These are phyloP conservation scores for Fusarium sp. DNA, from an alignment of 2,329 filamentous ascomycete genomes.

Conservation along the genomic window DNA sequence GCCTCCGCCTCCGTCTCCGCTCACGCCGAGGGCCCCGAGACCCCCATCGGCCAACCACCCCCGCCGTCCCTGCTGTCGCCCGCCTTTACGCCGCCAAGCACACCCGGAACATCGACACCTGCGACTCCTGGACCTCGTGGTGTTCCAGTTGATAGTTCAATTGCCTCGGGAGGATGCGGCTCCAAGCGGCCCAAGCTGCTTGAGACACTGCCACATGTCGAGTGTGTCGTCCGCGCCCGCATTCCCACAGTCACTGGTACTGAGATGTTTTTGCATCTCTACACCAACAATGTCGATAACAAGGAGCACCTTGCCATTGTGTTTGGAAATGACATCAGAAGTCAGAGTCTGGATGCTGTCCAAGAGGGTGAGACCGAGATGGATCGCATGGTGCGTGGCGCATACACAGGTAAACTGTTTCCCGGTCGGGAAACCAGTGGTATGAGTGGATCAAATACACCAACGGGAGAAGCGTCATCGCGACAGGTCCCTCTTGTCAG, in stretches of 20 bases:
- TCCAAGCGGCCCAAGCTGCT: slow-evolving; percentile 78
- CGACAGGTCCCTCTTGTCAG: slow-evolving; percentile 76
- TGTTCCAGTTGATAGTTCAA: slow-evolving; percentile 70
- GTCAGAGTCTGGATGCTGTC: slow-evolving; percentile 76
- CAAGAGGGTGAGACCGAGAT: slow-evolving; percentile 84
- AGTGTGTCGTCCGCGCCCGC: slow-evolving; percentile 92
- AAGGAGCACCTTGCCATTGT: slow-evolving; percentile 99
- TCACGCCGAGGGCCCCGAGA: slow-evolving; percentile 30
- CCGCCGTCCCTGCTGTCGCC: slow-evolving; percentile 85
- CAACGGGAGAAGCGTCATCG: slow-evolving; percentile 23
- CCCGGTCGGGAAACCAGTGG: slow-evolving; percentile 86
- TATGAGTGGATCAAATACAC: slow-evolving; percentile 57
- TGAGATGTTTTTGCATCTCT: slow-evolving; percentile 97
- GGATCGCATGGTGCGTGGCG: slow-evolving; percentile 93
- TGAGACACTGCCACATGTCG: slow-evolving; percentile 82
- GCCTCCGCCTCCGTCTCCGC: slow-evolving; percentile 27
- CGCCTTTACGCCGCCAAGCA: slow-evolving; percentile 81
- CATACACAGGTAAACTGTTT: slow-evolving; percentile 88
- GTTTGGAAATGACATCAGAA: slow-evolving; percentile 88
- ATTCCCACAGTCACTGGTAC: slow-evolving; percentile 93
- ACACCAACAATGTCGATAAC: slow-evolving; percentile 90
- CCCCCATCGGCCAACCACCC: slow-evolving; percentile 48
- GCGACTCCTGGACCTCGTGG: slow-evolving; percentile 59
- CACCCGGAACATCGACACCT: slow-evolving; percentile 70
- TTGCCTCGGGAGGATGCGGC: slow-evolving; percentile 69